Evolutionary conservation across 2,329 filamentous ascomycete species (phyloP).

Genomic region (Exophiala lecanii-corni): DNA sequence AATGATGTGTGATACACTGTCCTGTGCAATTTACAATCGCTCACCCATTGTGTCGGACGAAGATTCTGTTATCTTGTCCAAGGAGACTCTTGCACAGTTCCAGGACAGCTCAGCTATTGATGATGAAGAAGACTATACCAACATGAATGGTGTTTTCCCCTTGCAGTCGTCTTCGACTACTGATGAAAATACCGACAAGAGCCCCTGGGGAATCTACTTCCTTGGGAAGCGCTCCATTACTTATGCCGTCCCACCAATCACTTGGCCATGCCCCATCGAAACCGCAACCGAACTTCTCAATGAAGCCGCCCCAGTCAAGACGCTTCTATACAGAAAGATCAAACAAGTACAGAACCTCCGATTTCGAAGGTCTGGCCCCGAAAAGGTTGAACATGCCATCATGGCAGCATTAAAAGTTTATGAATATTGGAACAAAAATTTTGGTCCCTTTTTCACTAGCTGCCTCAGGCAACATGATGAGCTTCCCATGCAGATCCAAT

Average conservation of each 20-base stretch:
- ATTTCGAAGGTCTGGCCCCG: conserved; percentile 35
- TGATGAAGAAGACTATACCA: background rate
- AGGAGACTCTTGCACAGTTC: background rate
- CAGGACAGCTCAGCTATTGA: background rate
- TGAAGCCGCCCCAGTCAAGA: conserved; percentile 54
- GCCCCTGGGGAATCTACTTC: conserved; percentile 10
- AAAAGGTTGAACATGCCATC: conserved; percentile 47
- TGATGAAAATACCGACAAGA: background rate
- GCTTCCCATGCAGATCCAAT: conserved; percentile 51
- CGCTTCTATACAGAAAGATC: conserved; percentile 54
- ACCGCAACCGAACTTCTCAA: conserved; percentile 48
- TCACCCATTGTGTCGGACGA: conserved; percentile 43
- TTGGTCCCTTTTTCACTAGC: conserved; percentile 51
- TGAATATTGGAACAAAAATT: conserved; percentile 51
- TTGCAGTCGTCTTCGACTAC: background rate
- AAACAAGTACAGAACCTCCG: conserved; percentile 51
- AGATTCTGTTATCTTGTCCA: conserved; percentile 36
- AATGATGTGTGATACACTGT: conserved; percentile 56
- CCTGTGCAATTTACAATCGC: conserved; percentile 47
- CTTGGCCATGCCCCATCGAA: conserved; percentile 49
- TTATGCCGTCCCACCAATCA: background rate
- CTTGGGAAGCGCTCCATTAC: too few species aligned
- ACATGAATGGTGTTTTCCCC: too few species aligned
- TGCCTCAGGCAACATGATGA: conserved; percentile 47
- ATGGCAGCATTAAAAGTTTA: conserved; percentile 47